These are phyloP conservation scores for Ustilago esculenta DNA, from an alignment of 1,284 basidiomycete species.

Conservation along the genomic window DNA sequence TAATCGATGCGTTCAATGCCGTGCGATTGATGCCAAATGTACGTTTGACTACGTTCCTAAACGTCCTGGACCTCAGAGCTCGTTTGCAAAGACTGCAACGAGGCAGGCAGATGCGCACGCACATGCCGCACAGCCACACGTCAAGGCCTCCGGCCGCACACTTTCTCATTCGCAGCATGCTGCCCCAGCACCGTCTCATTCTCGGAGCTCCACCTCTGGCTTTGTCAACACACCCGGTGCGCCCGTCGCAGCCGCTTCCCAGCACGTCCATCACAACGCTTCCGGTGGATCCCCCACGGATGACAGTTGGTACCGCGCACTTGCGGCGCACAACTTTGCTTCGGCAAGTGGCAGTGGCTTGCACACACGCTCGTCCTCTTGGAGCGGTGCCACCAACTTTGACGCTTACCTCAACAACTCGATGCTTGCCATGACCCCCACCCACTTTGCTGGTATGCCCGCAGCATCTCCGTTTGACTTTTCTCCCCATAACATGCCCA, in stretches of 20 bases:
- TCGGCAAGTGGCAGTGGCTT: conserved; percentile 1
- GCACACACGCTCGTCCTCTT: conserved; percentile 38
- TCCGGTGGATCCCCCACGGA: conserved; percentile 10
- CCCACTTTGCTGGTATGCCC: conserved; percentile 21
- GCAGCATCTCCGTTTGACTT: conserved; percentile 33
- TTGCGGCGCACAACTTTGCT: conserved; percentile 26
- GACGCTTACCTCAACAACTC: conserved; percentile 37
- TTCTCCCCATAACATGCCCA: conserved; percentile 22
- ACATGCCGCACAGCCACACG: conserved; percentile 6
- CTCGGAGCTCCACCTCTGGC: conserved; percentile 10
- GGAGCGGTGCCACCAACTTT: conserved; percentile 32
- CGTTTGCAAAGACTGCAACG: conserved; percentile 39
- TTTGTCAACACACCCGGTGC: conserved; percentile 10
- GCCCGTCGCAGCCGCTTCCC: conserved; percentile 5
- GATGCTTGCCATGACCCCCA: conserved; percentile 40
- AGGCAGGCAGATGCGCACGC: conserved; percentile 27
- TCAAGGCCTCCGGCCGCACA: not conserved
- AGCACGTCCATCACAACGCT: conserved; percentile 6
- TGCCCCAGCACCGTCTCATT: conserved; percentile 7
- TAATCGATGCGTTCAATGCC: conserved; percentile 47
- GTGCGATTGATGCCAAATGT: conserved; percentile 47
- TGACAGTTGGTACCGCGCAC: conserved; percentile 33
- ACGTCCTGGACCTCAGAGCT: conserved; percentile 50
- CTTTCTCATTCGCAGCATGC: not conserved
- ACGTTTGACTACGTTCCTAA: conserved; percentile 53